Percentiles rank a stretch among this genome's conserved stretches.
Evolutionary conservation across 768 basidiomycete genomes (phyloP).

Genomic region (Termitomyces heimii): DNA sequence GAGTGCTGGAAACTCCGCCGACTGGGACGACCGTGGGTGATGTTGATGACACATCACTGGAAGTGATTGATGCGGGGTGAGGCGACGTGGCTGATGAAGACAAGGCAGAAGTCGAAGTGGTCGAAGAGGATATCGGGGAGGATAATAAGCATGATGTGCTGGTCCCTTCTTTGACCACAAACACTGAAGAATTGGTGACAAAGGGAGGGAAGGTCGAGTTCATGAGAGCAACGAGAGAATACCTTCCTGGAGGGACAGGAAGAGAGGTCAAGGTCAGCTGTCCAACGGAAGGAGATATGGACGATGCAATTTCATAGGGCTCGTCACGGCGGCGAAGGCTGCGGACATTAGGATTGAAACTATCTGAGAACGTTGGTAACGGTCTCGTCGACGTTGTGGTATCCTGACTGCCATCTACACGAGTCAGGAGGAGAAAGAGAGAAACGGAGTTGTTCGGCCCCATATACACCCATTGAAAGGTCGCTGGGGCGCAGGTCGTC

Average conservation of each 20-base stretch:
- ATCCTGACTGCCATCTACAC: slow-evolving; percentile 26
- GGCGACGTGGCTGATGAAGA: slow-evolving; percentile 8
- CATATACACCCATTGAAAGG: slow-evolving; percentile 32
- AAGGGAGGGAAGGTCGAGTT: slow-evolving; percentile 11
- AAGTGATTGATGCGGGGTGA: slow-evolving; percentile 14
- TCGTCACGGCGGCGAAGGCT: slow-evolving; percentile 12
- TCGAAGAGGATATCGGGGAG: slow-evolving; percentile 1
- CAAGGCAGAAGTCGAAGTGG: slow-evolving; percentile 10
- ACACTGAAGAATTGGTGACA: slow-evolving; percentile 15
- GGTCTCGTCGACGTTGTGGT: slow-evolving; percentile 1
- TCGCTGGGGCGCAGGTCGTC: slow-evolving; percentile 21
- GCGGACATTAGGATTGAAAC: background rate
- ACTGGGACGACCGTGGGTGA: slow-evolving; percentile 10
- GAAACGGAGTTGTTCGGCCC: slow-evolving; percentile 23
- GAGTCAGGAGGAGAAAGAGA: slow-evolving; percentile 35
- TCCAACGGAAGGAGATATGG: slow-evolving; percentile 19
- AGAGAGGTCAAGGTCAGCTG: slow-evolving; percentile 41
- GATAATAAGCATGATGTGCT: slow-evolving; percentile 29
- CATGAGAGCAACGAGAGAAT: slow-evolving; percentile 28
- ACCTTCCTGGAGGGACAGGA: slow-evolving; percentile 43
- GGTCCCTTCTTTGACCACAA: slow-evolving; percentile 23
- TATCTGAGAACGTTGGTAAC: slow-evolving; percentile 1
- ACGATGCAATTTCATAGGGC: slow-evolving; percentile 18
- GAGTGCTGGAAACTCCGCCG: slow-evolving; percentile 18
- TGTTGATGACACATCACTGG: slow-evolving; percentile 7